These are phyloP conservation scores for Noccaea caerulescens DNA, from an alignment of 345 rosid genomes.

Conservation along the genomic window DNA sequence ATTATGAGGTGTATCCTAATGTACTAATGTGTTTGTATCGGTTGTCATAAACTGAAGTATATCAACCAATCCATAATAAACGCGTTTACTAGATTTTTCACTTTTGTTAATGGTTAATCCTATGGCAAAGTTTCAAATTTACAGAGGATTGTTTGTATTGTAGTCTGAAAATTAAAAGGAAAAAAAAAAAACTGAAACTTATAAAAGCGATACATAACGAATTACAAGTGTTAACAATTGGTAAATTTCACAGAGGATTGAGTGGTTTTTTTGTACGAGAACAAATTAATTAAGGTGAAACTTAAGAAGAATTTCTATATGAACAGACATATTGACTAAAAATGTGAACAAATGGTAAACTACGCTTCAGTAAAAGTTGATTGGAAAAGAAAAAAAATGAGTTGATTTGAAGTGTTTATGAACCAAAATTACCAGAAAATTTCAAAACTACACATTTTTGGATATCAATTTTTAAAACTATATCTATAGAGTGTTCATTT, in stretches of 20 bases:
- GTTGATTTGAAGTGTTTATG: neutral
- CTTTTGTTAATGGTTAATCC: neutral
- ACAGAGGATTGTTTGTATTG: neutral
- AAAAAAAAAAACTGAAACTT: neutral
- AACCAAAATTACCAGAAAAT: neutral
- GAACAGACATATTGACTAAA: neutral
- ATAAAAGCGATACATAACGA: neutral
- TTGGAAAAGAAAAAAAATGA: neutral
- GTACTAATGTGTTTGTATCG: slow-evolving; percentile 29
- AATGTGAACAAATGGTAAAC: neutral
- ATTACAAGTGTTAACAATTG: neutral
- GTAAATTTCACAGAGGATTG: neutral
- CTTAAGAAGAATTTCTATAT: neutral
- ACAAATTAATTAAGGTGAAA: neutral
- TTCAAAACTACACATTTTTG: too few relatives aligned
- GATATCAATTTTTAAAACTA: too few relatives aligned
- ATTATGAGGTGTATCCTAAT: slow-evolving; percentile 30
- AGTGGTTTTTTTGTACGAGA: neutral
- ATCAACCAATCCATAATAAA: slow-evolving; percentile 11
- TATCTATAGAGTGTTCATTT: too few relatives aligned
- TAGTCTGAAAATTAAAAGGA: neutral
- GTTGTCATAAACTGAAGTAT: slow-evolving; percentile 22
- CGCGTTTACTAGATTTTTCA: neutral
- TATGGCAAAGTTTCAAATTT: neutral
- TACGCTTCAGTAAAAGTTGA: neutral